Percentiles rank a stretch among this genome's conserved stretches.
phyloP scores from a whole-genome alignment of 768 basidiomycete genomes.

The Amanita rimosa region DNA sequence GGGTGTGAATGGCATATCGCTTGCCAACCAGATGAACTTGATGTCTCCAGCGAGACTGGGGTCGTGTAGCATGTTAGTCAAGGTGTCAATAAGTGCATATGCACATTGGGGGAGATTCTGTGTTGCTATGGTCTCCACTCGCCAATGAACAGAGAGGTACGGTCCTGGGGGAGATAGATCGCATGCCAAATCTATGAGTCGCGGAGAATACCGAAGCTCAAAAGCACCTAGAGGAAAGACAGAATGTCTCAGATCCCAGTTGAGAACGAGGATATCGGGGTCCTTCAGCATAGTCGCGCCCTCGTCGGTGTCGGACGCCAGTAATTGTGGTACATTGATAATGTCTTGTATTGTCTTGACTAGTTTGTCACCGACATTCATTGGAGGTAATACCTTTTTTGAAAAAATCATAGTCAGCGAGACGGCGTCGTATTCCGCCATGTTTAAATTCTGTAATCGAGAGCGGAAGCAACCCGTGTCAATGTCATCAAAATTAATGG shows the following conservation, averaged over 20 bases:
- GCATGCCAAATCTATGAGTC: constrained; percentile 28
- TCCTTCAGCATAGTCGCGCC: constrained; percentile 13
- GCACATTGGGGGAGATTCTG: constrained; percentile 36
- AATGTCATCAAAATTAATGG: background rate
- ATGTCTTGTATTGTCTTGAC: background rate
- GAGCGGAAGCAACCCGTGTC: constrained; percentile 1
- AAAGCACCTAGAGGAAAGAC: constrained; percentile 21
- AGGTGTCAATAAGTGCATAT: constrained; percentile 31
- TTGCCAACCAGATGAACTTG: constrained; percentile 41
- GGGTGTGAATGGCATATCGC: constrained; percentile 33
- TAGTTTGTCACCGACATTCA: background rate
- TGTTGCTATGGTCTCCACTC: constrained; percentile 38
- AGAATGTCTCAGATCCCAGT: constrained; percentile 40
- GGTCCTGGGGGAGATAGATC: constrained; percentile 23
- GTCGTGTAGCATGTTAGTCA: constrained; percentile 23
- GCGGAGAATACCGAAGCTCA: constrained; percentile 31
- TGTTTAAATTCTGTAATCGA: constrained; percentile 1
- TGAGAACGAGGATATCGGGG: constrained; percentile 36
- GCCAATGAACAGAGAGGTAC: constrained; percentile 46
- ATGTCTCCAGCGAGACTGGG: constrained; percentile 18
- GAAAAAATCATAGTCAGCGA: background rate
- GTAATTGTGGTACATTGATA: background rate
- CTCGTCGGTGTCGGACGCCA: constrained; percentile 19
- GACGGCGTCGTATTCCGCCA: background rate
- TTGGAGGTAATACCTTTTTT: background rate